Conservation (phyloP, 495 filamentous ascomycete genomes). For the Tuber borchii region DNA sequence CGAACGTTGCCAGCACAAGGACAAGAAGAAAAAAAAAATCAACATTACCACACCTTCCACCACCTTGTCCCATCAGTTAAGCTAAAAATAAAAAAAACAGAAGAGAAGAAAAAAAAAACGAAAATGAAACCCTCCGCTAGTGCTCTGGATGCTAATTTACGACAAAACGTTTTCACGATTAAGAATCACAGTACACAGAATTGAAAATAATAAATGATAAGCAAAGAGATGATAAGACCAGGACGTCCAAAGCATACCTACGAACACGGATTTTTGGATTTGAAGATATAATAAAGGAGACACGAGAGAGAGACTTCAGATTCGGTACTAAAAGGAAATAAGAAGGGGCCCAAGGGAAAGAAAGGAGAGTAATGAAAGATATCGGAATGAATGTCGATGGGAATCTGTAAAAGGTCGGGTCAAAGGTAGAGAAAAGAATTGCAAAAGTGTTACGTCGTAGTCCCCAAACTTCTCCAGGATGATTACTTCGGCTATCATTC, state of each 20-base stretch:
- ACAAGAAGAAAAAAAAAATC: background rate
- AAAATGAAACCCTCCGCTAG: background rate
- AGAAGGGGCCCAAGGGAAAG: constrained; percentile 37
- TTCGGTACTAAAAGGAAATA: constrained; percentile 40
- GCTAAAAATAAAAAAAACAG: background rate
- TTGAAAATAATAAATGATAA: background rate
- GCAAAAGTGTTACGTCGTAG: constrained; percentile 34
- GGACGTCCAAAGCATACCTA: constrained; percentile 1
- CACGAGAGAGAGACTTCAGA: constrained; percentile 34
- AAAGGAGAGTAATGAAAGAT: constrained; percentile 34
- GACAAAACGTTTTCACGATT: background rate
- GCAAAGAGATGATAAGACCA: background rate
- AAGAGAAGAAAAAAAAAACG: background rate
- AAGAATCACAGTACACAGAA: constrained; percentile 5
- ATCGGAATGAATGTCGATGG: constrained; percentile 26
- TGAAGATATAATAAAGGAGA: constrained; percentile 19
- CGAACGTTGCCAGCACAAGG: background rate
- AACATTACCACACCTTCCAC: constrained; percentile 3
- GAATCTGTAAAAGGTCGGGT: constrained; percentile 33
- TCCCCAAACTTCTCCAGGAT: constrained; percentile 32
- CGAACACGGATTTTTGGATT: constrained; percentile 4
- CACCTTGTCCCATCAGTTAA: constrained; percentile 4
- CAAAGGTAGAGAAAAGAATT: constrained; percentile 31
- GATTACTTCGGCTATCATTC: constrained; percentile 32
- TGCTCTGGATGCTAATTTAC: constrained; percentile 1